Base-by-base conservation (phyloP, 179 eudicot genomes). In the Carnegiea gigantea region DNA sequence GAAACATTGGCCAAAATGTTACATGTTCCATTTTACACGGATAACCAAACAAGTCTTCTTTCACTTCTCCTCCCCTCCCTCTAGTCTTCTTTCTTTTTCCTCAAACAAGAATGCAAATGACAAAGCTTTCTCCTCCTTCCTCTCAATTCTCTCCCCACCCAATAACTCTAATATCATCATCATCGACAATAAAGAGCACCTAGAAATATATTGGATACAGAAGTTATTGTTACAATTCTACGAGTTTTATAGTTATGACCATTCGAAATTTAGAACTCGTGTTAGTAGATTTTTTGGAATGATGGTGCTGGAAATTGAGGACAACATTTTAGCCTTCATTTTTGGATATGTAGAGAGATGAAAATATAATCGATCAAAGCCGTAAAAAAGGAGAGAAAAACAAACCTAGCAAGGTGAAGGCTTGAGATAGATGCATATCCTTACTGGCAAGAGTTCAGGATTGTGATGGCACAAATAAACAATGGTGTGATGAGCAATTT, bases 21-120 rank as follows among this genome's bases (percentile, higher is more conserved):
- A 83, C 14, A 57, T 21, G 68, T 57, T 76, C 80, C 77, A 57
- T 24, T 60, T 28, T 60, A 23, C 15, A 77, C 71, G 86, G 86
- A 80, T 74, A 77, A 71, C 70, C 73, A 72, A 26, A 62, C 44
- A 38, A 71, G 43, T 36, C 78, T 77, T 80, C 60, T 71, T 60
- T 76, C 75, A 77, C 40, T 77, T 68, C 46, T 79, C 70, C 43
- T 53, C 17, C 70, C 21, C 51, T 79, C 65, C 28, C 59, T 18
- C 70, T 49, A 71, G 9, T 77, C 48, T 77, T 73, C 73, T 78
- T 44, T 33, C 44, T 40, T 74, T 82, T 57, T 28, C 44, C 43
- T 15, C 12, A 30, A 24, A 80, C 57, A 23, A 15, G 59, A 80
- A 26, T 12, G n/a, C 14, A 65, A 78, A 78, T 18, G 15, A 40